These are phyloP conservation scores for Rhipidocladum racemiflorum DNA, from an alignment of 176 grass and related monocot genomes.

Conservation along the genomic window DNA sequence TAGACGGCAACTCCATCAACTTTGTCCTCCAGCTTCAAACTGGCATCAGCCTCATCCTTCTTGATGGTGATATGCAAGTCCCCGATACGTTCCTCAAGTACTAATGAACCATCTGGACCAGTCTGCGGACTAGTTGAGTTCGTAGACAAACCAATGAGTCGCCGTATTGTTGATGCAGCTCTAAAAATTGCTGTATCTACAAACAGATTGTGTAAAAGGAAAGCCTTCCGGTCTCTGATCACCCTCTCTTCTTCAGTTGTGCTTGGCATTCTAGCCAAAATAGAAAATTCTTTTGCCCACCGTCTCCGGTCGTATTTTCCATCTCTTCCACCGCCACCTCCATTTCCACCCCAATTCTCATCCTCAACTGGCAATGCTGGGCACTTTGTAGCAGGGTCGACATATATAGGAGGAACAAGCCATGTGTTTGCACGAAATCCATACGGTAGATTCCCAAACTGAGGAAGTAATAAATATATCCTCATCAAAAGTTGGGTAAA, in stretches of 20 bases:
- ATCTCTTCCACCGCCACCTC: conserved; percentile 60
- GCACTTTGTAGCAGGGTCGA: conserved; percentile 50
- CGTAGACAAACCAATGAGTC: conserved; percentile 37
- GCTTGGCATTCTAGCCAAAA: conserved; percentile 70
- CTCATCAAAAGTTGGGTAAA: neutral
- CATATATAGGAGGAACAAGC: conserved; percentile 74
- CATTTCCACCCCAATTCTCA: conserved; percentile 82
- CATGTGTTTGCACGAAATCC: conserved; percentile 99
- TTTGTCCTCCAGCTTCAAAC: conserved; percentile 65
- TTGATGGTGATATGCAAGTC: conserved; percentile 75
- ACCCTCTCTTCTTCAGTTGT: conserved; percentile 88
- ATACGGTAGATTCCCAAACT: conserved; percentile 99
- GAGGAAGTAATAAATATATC: conserved; percentile 27
- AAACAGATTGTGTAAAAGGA: conserved; percentile 88
- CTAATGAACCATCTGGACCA: conserved; percentile 33
- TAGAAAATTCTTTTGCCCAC: conserved; percentile 82
- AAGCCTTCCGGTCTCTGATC: conserved; percentile 92
- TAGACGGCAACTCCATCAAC: conserved; percentile 61
- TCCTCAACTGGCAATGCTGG: conserved; percentile 72
- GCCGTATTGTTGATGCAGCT: conserved; percentile 56
- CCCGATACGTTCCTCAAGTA: conserved; percentile 63
- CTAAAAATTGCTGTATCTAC: conserved; percentile 88
- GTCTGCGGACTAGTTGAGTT: conserved; percentile 15
- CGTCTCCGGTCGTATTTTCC: conserved; percentile 57
- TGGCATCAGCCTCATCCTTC: conserved; percentile 67